Evolutionary conservation across 2,329 filamentous ascomycete genomes (phyloP).

Genomic region (Drechslera avenae): DNA sequence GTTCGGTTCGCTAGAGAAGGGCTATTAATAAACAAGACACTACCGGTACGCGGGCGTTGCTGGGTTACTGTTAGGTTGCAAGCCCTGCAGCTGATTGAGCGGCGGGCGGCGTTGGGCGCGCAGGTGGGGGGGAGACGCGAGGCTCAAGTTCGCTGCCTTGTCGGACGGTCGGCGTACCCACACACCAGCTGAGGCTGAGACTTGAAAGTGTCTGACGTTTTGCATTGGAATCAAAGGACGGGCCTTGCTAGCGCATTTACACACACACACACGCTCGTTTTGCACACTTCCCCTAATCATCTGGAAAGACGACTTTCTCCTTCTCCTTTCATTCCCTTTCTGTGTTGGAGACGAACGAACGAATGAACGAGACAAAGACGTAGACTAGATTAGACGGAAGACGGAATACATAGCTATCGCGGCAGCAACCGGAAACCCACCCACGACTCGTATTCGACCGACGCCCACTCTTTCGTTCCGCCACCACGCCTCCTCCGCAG

Average conservation of each 20-base stretch:
- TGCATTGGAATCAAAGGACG: neutral
- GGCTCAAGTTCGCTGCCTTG: no score
- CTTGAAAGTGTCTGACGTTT: conserved; percentile 10
- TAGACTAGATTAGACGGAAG: no score
- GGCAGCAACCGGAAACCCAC: neutral
- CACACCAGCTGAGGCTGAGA: conserved; percentile 9
- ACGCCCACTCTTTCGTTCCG: neutral
- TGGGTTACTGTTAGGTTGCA: conserved; percentile 13
- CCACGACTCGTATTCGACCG: no score
- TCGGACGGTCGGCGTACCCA: conserved; percentile 2
- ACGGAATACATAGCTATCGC: neutral
- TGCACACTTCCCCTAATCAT: no score
- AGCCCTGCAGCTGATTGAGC: conserved; percentile 7
- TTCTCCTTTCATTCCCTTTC: neutral
- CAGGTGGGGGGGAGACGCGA: no score
- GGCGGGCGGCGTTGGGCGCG: conserved; percentile 4
- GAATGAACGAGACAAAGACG: no score
- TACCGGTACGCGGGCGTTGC: neutral
- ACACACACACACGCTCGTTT: neutral
- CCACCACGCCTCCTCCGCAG: neutral
- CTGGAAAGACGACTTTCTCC: no score
- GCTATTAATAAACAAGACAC: conserved; percentile 14
- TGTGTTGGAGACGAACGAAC: neutral
- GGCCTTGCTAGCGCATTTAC: neutral
- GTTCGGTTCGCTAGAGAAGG: neutral